Percentiles rank a stretch among this genome's conserved stretches.
Conservation (phyloP, 192 early-diverging fungal genomes). For the Backusella luteola region DNA sequence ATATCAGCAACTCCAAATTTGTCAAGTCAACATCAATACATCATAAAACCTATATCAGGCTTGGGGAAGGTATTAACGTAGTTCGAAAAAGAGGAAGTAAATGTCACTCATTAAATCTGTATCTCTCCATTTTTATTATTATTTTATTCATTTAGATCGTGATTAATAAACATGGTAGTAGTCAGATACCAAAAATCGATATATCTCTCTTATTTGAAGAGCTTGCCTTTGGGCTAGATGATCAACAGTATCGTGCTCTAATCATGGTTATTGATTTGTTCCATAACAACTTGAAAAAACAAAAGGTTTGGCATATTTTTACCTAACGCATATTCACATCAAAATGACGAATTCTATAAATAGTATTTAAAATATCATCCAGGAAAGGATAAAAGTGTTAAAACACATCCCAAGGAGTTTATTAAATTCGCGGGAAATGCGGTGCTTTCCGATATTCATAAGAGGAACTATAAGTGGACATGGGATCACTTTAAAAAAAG, state of each 20-base stretch:
- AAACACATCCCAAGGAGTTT: conserved; percentile 70
- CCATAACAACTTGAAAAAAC: conserved; percentile 27
- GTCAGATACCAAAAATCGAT: conserved; percentile 39
- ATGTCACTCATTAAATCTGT: conserved; percentile 38
- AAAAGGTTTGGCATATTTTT: conserved; percentile 17
- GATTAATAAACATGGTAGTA: conserved; percentile 16
- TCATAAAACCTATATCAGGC: conserved; percentile 77
- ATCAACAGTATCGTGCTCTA: conserved; percentile 68
- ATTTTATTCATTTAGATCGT: conserved; percentile 8
- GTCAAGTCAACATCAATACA: conserved; percentile 54
- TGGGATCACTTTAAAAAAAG: conserved; percentile 71
- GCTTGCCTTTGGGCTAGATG: conserved; percentile 72
- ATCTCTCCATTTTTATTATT: neutral
- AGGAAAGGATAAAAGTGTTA: conserved; percentile 61
- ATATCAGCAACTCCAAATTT: conserved; percentile 44
- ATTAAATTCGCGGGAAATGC: conserved; percentile 62
- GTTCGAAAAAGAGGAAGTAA: neutral
- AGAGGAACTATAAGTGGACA: conserved; percentile 66
- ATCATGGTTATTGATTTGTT: conserved; percentile 54
- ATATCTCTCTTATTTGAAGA: conserved; percentile 72
- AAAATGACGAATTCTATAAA: neutral
- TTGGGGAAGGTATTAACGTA: conserved; percentile 53
- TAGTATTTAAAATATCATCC: conserved; percentile 74
- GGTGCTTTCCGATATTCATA: conserved; percentile 73
- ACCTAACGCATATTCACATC: neutral